Base-by-base conservation (phyloP, 2,329 filamentous ascomycete genomes). In the Monilinia polystroma region DNA sequence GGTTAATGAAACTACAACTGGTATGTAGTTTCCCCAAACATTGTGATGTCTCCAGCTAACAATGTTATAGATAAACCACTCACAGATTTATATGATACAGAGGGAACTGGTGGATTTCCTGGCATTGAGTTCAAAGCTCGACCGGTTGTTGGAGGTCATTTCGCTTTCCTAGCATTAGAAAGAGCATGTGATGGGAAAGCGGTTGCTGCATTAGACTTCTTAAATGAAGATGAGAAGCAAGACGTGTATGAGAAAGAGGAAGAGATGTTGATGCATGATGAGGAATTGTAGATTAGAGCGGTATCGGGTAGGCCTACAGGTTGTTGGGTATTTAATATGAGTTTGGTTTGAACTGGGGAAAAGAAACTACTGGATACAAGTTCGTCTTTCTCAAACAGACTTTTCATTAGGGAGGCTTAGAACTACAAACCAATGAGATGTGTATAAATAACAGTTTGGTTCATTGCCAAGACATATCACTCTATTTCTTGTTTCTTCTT, bases 91-190 rank as follows among this genome's bases (percentile, higher is more conserved):
- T 93, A 96, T 76, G 85, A 91, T 56, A 96, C 92, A 0, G 91
- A 95, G 75, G 90, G 88, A 41, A 79, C 85, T 47, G 92, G 92
- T 1, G 89, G 85, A 6, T 96, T 90, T 73, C 90, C 91, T 0
- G 88, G 87, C 0, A 84, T 89, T 18, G 83, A 84, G 64, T 96
- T 96, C 81, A 92, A 90, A 78, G 92, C 92, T 1, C 81, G 92
- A 53, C 92, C 92, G 0, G 92, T 96, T 5, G 87, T 94, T 20
- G 92, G 92, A 18, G 92, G 90, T 0, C 91, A 95, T 79, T 96
- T 95, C 81, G 89, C 91, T 2, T 92, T 93, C 75, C 80, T 96
- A 75, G 89, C 91, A n/a, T 79, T 96, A 56, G 89, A 92, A 78
- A 84, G 89, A 73, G 91, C 91, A 32, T 96, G 92, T 79, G 88